Percentiles rank a stretch among this genome's conserved stretches.
Evolutionary conservation across 345 rosid species (phyloP).

Genomic region (Lenwebbia sp.): DNA sequence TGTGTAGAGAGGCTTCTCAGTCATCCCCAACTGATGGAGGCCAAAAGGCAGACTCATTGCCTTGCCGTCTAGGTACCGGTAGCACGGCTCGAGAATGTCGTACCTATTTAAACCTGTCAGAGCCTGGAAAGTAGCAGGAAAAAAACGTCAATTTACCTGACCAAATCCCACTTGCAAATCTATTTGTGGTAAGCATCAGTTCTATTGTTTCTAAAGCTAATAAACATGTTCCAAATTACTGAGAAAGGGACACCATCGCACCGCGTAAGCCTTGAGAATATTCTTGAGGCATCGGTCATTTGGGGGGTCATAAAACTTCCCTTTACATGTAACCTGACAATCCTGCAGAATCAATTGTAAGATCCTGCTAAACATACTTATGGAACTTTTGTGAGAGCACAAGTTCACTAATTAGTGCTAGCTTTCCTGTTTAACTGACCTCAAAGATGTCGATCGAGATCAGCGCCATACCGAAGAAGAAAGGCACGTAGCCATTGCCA

Average conservation of each 20-base stretch:
- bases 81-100: conserved; percentile 43
- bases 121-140: conserved; percentile 8
- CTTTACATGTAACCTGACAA: conserved; percentile 20
- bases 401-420: background rate
- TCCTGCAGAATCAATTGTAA: conserved; percentile 8
- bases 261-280: conserved; percentile 8
- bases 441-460: conserved; percentile 19
- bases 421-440: background rate
- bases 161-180: background rate
- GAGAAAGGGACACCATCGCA: background rate
- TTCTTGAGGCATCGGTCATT: background rate
- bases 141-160: background rate
- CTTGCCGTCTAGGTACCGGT: conserved; percentile 12
- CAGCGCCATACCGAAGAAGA: conserved; percentile 32
- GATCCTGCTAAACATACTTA: background rate
- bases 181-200: background rate
- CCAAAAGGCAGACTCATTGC: background rate
- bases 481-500: conserved; percentile 17
- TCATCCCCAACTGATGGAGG: background rate
- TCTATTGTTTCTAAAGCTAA: background rate
- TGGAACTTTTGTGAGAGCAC: background rate
- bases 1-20: background rate
- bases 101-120: conserved; percentile 20
- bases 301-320: conserved; percentile 8
- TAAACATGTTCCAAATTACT: background rate